Evolutionary conservation across 371 early-diverging fungal genomes (phyloP).

Genomic region (Syncephalis plumigaleata): DNA sequence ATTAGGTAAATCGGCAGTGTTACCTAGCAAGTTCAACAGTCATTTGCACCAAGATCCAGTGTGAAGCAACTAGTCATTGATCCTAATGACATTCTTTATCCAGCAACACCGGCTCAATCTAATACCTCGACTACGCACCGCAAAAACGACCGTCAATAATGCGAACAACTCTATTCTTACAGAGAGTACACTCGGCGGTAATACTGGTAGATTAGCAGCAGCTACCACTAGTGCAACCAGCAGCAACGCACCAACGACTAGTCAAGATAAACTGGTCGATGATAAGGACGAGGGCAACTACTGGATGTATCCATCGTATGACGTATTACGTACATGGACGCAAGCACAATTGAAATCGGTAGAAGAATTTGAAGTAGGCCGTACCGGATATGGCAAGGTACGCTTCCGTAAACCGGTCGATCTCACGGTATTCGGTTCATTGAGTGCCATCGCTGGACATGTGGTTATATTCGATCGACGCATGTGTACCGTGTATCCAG

Average conservation of each 20-base stretch:
- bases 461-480: slow-evolving; percentile 54
- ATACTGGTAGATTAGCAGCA: neutral
- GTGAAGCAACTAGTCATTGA: slow-evolving; percentile 49
- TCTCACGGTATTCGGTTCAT: slow-evolving; percentile 32
- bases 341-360: slow-evolving; percentile 53
- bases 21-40: slow-evolving; percentile 40
- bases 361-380: slow-evolving; percentile 51
- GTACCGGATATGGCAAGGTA: slow-evolving; percentile 55
- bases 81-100: neutral
- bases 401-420: slow-evolving; percentile 67
- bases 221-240: neutral
- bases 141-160: neutral
- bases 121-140: neutral
- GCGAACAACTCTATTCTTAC: neutral
- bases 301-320: slow-evolving; percentile 40
- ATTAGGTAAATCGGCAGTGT: slow-evolving; percentile 38
- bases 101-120: neutral
- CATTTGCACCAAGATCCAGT: slow-evolving; percentile 50
- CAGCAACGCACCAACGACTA: neutral
- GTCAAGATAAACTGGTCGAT: neutral
- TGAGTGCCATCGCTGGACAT: slow-evolving; percentile 62
- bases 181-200: neutral
- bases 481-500: slow-evolving; percentile 65
- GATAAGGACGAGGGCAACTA: slow-evolving; percentile 23
- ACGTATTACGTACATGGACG: slow-evolving; percentile 29